Evolutionary conservation across 2,329 filamentous ascomycete genomes (phyloP).

Genomic region (Aureobasidium sp.): DNA sequence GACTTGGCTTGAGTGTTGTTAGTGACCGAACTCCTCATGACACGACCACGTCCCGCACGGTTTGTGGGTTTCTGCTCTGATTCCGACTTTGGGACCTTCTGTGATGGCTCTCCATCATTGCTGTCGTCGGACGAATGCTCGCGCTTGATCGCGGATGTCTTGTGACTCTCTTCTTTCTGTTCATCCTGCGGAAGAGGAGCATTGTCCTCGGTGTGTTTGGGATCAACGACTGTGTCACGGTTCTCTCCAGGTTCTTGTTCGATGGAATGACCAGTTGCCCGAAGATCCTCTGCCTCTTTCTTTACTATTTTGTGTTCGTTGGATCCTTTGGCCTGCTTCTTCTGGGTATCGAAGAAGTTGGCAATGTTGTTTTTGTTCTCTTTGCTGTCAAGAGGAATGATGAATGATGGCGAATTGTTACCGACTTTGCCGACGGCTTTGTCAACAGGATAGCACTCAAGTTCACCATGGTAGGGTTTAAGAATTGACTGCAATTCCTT

Average conservation of each 20-base stretch:
- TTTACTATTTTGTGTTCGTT: slow-evolving; percentile 29
- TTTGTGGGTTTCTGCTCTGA: slow-evolving; percentile 9
- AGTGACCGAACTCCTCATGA: slow-evolving; percentile 51
- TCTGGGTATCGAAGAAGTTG: slow-evolving; percentile 73
- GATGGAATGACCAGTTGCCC: slow-evolving; percentile 27
- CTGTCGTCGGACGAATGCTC: slow-evolving; percentile 36
- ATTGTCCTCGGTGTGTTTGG: slow-evolving; percentile 45
- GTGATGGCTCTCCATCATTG: slow-evolving; percentile 28
- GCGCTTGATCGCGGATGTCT: slow-evolving; percentile 40
- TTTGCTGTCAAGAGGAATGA: slow-evolving; percentile 73
- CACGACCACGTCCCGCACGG: slow-evolving; percentile 28
- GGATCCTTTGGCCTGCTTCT: slow-evolving; percentile 31
- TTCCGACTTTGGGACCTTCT: slow-evolving; percentile 31
- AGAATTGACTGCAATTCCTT: slow-evolving; percentile 69
- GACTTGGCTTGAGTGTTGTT: slow-evolving; percentile 45
- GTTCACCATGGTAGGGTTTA: slow-evolving; percentile 68
- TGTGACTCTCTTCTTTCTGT: slow-evolving; percentile 24
- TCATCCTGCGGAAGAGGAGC: slow-evolving; percentile 42
- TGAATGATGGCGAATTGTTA: slow-evolving; percentile 77
- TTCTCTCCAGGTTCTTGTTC: slow-evolving; percentile 36
- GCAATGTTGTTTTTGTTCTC: slow-evolving; percentile 91
- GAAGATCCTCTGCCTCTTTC: slow-evolving; percentile 26
- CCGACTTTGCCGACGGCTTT: slow-evolving; percentile 92
- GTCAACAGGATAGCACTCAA: slow-evolving; percentile 79
- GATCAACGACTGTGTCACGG: slow-evolving; percentile 36